phyloP scores from a whole-genome alignment of 306 rosid genomes.

The Macrotyloma uniflorum region DNA sequence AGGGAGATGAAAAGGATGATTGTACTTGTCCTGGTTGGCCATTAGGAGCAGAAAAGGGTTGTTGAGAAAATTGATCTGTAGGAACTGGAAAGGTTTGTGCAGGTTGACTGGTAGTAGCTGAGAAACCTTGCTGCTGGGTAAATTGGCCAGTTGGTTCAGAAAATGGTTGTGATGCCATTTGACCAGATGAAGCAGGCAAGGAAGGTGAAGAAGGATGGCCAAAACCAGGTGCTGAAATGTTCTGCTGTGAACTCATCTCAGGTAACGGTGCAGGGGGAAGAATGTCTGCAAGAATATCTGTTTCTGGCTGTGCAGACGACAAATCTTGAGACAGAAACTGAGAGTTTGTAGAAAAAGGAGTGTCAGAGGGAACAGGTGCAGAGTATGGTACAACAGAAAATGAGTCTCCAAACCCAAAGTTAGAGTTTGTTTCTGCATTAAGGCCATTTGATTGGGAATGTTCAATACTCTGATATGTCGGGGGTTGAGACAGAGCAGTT shows the following conservation, averaged over 20 bases:
- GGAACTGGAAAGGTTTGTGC: constrained; percentile 37
- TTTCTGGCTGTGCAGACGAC: constrained; percentile 50
- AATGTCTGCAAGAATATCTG: constrained; percentile 82
- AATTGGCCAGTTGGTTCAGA: constrained; percentile 40
- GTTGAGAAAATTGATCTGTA: constrained; percentile 16
- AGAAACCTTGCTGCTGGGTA: constrained; percentile 34
- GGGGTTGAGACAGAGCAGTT: constrained; percentile 55
- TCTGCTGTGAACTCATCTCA: constrained; percentile 51
- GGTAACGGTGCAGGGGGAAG: constrained; percentile 77
- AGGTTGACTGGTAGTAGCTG: constrained; percentile 41
- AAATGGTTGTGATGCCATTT: constrained; percentile 43
- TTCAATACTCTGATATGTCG: constrained; percentile 47
- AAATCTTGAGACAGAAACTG: constrained; percentile 56
- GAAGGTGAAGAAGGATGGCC: constrained; percentile 50
- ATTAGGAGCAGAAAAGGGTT: constrained; percentile 40
- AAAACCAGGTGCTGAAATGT: constrained; percentile 49
- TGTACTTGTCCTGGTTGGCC: constrained; percentile 8
- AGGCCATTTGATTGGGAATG: constrained; percentile 46
- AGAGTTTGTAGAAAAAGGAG: constrained; percentile 55
- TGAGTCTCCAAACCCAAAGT: constrained; percentile 64
- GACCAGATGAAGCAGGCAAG: constrained; percentile 43
- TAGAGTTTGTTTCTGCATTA: constrained; percentile 52
- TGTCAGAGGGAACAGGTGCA: constrained; percentile 39
- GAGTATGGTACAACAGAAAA: constrained; percentile 68
- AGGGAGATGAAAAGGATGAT: constrained; percentile 41